A percentile compares a stretch with the other conserved stretches of the same genome.
Conservation (phyloP, 192 early-diverging fungal genomes). For the Entomortierella chlamydospora region DNA sequence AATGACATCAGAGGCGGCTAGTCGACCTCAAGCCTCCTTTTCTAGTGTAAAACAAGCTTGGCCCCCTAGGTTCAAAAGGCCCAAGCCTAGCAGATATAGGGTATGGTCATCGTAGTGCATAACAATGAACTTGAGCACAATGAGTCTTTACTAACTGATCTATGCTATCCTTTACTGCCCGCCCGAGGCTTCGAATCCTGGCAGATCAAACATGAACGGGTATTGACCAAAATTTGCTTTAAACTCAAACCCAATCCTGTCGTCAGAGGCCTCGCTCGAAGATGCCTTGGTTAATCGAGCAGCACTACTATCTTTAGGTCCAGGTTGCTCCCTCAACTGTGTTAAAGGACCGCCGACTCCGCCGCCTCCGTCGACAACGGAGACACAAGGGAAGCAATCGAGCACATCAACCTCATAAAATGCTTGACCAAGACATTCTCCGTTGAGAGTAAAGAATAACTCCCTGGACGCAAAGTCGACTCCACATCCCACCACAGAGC, state of each 20-base stretch:
- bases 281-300: background rate
- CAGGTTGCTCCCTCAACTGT: conserved; percentile 5
- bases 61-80: no score
- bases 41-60: no score
- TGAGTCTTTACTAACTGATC: no score
- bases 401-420: conserved; percentile 47
- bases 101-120: no score
- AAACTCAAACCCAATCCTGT: conserved; percentile 39
- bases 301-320: no score
- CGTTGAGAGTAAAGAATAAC: conserved; percentile 50
- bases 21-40: no score
- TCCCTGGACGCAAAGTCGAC: conserved; percentile 46
- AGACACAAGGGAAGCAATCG: conserved; percentile 44
- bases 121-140: no score
- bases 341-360: conserved; percentile 40
- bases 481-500: conserved; percentile 46
- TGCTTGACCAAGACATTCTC: conserved; percentile 49
- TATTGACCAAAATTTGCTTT: conserved; percentile 52
- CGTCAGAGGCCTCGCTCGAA: background rate
- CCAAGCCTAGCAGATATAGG: no score
- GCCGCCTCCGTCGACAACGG: conserved; percentile 32
- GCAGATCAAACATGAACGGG: conserved; percentile 47
- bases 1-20: no score
- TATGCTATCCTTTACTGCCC: no score
- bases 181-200: conserved; percentile 26